These are phyloP conservation scores for Tylopilus plumbeoviolaceoides DNA, from an alignment of 768 basidiomycete species.

Conservation along the genomic window DNA sequence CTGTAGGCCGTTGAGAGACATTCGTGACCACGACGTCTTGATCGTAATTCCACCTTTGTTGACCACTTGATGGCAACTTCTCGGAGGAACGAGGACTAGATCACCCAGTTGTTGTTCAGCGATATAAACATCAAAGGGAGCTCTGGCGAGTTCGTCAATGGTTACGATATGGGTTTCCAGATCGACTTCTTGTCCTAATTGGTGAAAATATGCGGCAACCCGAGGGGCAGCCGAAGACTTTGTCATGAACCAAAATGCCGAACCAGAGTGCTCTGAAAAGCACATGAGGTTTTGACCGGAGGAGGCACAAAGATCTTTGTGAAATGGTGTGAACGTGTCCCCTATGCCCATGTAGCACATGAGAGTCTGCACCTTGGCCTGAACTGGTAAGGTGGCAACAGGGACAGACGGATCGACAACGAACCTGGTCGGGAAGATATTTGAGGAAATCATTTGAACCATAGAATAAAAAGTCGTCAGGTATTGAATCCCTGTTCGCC, in stretches of 20 bases:
- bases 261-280: conserved; percentile 66
- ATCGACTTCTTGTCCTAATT: conserved; percentile 48
- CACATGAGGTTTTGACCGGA: conserved; percentile 88
- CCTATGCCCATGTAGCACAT: conserved; percentile 85
- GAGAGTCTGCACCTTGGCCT: conserved; percentile 68
- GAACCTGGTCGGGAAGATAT: conserved; percentile 50
- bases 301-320: conserved; percentile 82
- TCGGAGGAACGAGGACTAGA: conserved; percentile 74
- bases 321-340: conserved; percentile 80
- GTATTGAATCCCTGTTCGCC: conserved; percentile 42
- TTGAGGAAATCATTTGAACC: conserved; percentile 54
- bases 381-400: conserved; percentile 4
- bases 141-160: conserved; percentile 56
- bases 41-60: conserved; percentile 78
- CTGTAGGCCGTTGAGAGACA: conserved; percentile 61
- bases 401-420: conserved; percentile 15
- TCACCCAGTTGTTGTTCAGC: conserved; percentile 74
- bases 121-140: conserved; percentile 68
- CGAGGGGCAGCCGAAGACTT: conserved; percentile 49
- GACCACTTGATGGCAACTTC: conserved; percentile 81
- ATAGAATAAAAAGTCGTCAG: conserved; percentile 48
- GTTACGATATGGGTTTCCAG: conserved; percentile 67
- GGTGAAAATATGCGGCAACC: conserved; percentile 56
- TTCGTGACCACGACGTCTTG: conserved; percentile 85
- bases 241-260: conserved; percentile 89